These are phyloP conservation scores for Gnomoniopsis sp. DNA, from an alignment of 2,329 filamentous ascomycete genomes.

Conservation along the genomic window DNA sequence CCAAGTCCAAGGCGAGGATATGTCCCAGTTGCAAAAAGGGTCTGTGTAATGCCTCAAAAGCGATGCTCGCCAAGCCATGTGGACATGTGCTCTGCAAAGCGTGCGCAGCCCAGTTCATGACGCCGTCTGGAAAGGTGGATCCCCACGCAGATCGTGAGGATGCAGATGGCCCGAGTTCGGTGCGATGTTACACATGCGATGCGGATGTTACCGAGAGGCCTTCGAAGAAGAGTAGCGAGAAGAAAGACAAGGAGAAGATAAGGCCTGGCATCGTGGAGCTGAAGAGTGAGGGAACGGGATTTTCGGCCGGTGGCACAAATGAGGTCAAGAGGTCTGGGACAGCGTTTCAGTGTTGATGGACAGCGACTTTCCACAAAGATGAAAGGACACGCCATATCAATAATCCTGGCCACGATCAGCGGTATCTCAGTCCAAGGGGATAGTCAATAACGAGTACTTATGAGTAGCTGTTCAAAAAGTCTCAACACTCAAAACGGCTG, in stretches of 20 bases:
- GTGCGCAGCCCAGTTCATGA: slow-evolving; percentile 82
- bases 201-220: slow-evolving; percentile 60
- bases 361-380: too few relatives aligned
- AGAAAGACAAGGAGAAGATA: slow-evolving; percentile 52
- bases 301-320: slow-evolving; percentile 81
- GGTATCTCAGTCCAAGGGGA: too few relatives aligned
- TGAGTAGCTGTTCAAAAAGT: too few relatives aligned
- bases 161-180: slow-evolving; percentile 35
- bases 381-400: too few relatives aligned
- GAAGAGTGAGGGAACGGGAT: slow-evolving; percentile 85
- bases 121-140: slow-evolving; percentile 50
- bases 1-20: slow-evolving; percentile 41
- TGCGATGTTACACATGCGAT: slow-evolving; percentile 85
- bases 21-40: slow-evolving; percentile 86
- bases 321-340: slow-evolving; percentile 76
- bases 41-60: slow-evolving; percentile 77
- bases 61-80: slow-evolving; percentile 80
- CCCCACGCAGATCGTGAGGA: slow-evolving; percentile 58
- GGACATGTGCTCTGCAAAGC: slow-evolving; percentile 87
- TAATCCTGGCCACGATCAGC: too few relatives aligned
- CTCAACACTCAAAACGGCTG: too few relatives aligned
- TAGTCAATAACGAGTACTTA: too few relatives aligned
- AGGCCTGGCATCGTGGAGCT: slow-evolving; percentile 75
- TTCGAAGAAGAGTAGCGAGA: slow-evolving; percentile 37
- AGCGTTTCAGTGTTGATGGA: slow-evolving; percentile 71